Base-by-base conservation (phyloP, 2,329 filamentous ascomycete species). In the Aspergillus versicolor region DNA sequence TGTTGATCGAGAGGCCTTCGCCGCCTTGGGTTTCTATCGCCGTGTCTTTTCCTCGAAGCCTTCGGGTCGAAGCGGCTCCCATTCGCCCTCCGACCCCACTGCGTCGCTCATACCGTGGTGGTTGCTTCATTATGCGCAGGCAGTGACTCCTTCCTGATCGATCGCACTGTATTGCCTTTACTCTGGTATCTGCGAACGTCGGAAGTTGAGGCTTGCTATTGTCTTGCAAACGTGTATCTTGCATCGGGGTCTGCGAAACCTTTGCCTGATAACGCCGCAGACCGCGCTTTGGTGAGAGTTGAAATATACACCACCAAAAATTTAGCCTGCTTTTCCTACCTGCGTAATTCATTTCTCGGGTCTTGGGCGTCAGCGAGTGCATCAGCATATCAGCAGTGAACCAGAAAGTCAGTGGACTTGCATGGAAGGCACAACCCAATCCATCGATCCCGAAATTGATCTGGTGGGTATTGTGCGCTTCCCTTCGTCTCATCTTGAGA, bases 1-100 rank as follows among this genome's bases (percentile, higher is more conserved):
- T 95, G 94, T 99, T 92, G 89, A 92, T 87, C 83, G 85, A 89
- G 82, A 88, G 88, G 87, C 85, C 79, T 73, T 79, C 79, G 73
- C 79, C 75, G 77, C 86, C 81, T 84, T 83, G 85, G 86, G 85
- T 83, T 88, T 86, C 83, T 79, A 83, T 88, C 86, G 86, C 84
- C 85, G 81, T 79, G 73, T 80, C 75, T 70, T 63, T 70, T 75
- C 60, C 71, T 76, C 72, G 67, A 73, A 68, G 71, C 68, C 67
- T 64, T 68, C 62, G 73, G 70, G 70, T 70, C 70, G 70, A 69
- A 71, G 67, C 69, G 69, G 67, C 65, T 68, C 67, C 66, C 61
- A 68, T 66, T 65, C 65, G 67, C 64, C 65, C 15, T 67, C 60
- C 66, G 66, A 67, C 61, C 56, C 51, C 57, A 58, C 63, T 62